A percentile compares a stretch with the other conserved stretches of the same genome.
phyloP scores from a whole-genome alignment of 176 grass and related monocot species.

The Tuctoria greenei region DNA sequence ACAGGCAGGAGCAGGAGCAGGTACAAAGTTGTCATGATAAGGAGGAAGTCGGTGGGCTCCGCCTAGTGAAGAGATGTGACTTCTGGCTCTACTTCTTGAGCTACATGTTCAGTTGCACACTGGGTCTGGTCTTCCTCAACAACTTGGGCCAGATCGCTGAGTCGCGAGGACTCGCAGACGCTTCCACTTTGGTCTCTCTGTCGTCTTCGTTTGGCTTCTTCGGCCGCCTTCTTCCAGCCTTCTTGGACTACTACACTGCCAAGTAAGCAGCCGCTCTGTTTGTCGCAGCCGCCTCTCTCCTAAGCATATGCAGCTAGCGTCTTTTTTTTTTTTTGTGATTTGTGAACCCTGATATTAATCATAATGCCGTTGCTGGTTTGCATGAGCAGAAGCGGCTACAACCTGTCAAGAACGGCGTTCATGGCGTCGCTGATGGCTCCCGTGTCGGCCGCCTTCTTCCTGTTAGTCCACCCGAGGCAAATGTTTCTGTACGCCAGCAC shows the following conservation, averaged over 20 bases:
- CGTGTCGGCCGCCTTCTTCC: conserved; percentile 71
- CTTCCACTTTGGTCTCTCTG: conserved; percentile 75
- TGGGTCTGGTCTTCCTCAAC: conserved; percentile 91
- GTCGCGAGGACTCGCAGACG: conserved; percentile 54
- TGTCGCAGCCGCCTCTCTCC: not conserved
- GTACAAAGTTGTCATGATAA: not conserved
- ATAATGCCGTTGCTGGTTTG: not conserved
- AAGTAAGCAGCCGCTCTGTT: conserved; percentile 47
- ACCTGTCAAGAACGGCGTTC: conserved; percentile 61
- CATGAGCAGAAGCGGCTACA: conserved; percentile 54
- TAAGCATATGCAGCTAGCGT: no score
- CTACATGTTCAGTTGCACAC: conserved; percentile 88
- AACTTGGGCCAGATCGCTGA: conserved; percentile 94
- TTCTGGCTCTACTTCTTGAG: conserved; percentile 96
- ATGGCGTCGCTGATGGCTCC: conserved; percentile 86
- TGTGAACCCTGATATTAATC: not conserved
- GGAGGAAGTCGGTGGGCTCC: conserved; percentile 61
- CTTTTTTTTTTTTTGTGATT: not conserved
- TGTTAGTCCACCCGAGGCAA: conserved; percentile 51
- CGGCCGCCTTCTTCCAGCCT: conserved; percentile 83
- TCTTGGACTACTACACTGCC: conserved; percentile 83
- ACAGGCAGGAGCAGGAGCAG: not conserved
- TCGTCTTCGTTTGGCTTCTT: conserved; percentile 97
- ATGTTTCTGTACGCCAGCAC: conserved; percentile 66
- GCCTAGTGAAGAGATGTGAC: conserved; percentile 54